Conservation (phyloP, 2,329 filamentous ascomycete species). For the Neofusicoccum sp. region DNA sequence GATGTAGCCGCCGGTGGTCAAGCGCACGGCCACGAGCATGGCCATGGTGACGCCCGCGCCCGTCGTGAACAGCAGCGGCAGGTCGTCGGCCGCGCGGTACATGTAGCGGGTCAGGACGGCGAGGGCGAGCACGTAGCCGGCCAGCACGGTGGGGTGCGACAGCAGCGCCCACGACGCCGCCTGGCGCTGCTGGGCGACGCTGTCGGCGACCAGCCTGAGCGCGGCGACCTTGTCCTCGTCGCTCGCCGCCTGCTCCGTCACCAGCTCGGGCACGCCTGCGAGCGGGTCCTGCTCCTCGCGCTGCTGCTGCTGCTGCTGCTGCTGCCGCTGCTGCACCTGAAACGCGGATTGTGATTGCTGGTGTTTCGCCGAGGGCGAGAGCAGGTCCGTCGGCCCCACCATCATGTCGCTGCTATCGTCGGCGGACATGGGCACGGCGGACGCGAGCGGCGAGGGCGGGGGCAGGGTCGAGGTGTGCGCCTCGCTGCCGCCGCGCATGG, state of each 20-base stretch:
- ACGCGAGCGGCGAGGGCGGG: conserved; percentile 34
- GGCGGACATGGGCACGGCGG: conserved; percentile 32
- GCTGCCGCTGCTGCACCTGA: conserved; percentile 22
- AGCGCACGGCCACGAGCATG: conserved; percentile 61
- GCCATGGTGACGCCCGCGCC: conserved; percentile 62
- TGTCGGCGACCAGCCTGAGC: conserved; percentile 74
- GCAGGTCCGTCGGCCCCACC: conserved; percentile 6
- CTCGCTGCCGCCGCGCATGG: conserved; percentile 42
- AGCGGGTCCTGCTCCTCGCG: conserved; percentile 26
- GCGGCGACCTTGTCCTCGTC: conserved; percentile 64
- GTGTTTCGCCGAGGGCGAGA: conserved; percentile 12
- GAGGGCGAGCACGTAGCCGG: conserved; percentile 35
- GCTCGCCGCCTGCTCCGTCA: conserved; percentile 52
- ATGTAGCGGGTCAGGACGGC: conserved; percentile 41
- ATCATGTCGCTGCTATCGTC: conserved; percentile 23
- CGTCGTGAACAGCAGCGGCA: conserved; percentile 57
- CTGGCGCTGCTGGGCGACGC: conserved; percentile 78
- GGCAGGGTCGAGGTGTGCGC: conserved; percentile 42
- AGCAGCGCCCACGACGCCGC: conserved; percentile 59
- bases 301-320: conserved; percentile 25
- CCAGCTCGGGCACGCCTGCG: conserved; percentile 62
- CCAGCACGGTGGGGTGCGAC: conserved; percentile 33
- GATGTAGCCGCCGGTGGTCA: conserved; percentile 61
- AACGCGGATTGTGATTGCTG: not conserved
- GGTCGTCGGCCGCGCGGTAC: conserved; percentile 46